Evolutionary conservation across 768 basidiomycete genomes (phyloP).

Genomic region (Lactarius sp.): DNA sequence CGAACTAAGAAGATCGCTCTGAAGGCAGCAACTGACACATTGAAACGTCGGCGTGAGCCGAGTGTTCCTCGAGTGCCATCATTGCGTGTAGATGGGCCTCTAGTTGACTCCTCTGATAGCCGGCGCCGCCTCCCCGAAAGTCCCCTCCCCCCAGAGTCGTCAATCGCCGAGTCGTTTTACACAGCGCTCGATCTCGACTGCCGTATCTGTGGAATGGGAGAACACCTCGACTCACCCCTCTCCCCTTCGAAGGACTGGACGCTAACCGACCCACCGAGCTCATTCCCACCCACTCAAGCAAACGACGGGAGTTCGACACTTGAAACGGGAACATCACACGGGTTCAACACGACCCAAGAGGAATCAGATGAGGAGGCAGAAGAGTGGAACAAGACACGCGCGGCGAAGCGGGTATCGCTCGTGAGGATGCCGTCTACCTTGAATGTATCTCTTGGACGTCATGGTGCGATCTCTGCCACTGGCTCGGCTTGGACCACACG

Average conservation of each 20-base stretch:
- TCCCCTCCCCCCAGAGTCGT: conserved; percentile 37
- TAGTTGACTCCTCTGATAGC: conserved; percentile 21
- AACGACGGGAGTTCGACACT: conserved; percentile 1
- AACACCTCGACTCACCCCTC: conserved; percentile 3
- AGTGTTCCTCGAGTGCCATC: conserved; percentile 19
- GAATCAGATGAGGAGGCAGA: conserved; percentile 69
- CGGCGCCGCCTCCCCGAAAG: conserved; percentile 14
- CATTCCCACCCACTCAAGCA: conserved; percentile 1
- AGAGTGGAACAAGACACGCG: conserved; percentile 81
- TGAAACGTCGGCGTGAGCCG: conserved; percentile 43
- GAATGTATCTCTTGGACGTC: conserved; percentile 31
- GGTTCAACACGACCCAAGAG: conserved; percentile 43
- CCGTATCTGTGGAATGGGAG: conserved; percentile 24
- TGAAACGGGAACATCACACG: conserved; percentile 32
- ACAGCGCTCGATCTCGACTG: conserved; percentile 55
- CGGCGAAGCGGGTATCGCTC: conserved; percentile 79
- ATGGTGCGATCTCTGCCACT: conserved; percentile 4
- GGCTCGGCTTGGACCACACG: conserved; percentile 4
- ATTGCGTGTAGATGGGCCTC: conserved; percentile 24
- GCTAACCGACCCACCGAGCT: not conserved
- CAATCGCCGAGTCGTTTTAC: conserved; percentile 56
- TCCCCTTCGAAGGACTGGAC: not conserved
- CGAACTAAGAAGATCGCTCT: conserved; percentile 66
- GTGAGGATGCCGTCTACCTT: conserved; percentile 63
- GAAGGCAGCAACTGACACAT: conserved; percentile 61